Percentiles rank a stretch among this genome's conserved stretches.
Evolutionary conservation across 371 early-diverging fungal species (phyloP).

Genomic region (Lichtheimia corymbifera): DNA sequence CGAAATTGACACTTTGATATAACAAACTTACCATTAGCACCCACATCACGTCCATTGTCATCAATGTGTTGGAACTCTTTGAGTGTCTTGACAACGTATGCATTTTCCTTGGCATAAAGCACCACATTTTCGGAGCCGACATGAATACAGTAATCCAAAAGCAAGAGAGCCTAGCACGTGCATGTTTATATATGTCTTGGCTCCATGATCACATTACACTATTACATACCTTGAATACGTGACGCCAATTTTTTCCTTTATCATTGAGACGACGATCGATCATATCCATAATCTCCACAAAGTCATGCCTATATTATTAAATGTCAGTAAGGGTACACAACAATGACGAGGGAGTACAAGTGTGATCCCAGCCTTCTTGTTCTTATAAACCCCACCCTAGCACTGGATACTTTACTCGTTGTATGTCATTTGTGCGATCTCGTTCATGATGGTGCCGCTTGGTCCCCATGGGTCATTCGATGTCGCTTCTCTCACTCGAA

Average conservation of each 20-base stretch:
- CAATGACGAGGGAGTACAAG: too few species aligned
- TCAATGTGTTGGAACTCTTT: constrained; percentile 95
- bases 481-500: constrained; percentile 94
- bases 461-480: constrained; percentile 92
- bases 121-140: constrained; percentile 90
- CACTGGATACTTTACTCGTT: constrained; percentile 67
- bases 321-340: not conserved
- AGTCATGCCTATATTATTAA: constrained; percentile 69
- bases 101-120: constrained; percentile 84
- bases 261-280: constrained; percentile 96
- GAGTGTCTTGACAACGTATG: constrained; percentile 91
- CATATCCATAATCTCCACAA: constrained; percentile 96
- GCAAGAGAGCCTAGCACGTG: constrained; percentile 42
- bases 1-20: not conserved
- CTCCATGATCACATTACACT: not conserved
- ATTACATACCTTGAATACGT: constrained; percentile 88
- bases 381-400: too few species aligned
- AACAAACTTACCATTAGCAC: constrained; percentile 66
- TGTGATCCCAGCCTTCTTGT: too few species aligned
- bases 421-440: constrained; percentile 88
- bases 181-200: too few species aligned
- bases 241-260: constrained; percentile 97
- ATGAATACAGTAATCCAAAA: constrained; percentile 76
- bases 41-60: constrained; percentile 90
- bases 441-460: constrained; percentile 79